Evolutionary conservation across 208 protist species (phyloP).

Genomic region (Acanthamoeba castellanii): DNA sequence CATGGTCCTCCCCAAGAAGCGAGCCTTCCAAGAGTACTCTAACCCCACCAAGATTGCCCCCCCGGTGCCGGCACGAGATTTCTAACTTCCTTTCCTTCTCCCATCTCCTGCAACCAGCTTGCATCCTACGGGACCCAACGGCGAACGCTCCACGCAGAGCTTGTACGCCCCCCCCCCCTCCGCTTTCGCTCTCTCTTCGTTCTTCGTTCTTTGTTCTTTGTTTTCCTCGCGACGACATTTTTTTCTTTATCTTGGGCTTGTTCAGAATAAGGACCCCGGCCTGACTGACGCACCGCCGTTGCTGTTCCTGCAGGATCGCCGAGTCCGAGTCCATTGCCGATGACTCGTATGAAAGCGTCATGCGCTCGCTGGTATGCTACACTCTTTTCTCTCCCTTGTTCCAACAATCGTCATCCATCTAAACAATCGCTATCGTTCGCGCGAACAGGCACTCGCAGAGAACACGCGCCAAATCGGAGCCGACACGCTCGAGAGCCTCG

Average conservation of each 20-base stretch:
- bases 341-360: slow-evolving; percentile 22
- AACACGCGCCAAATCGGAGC: slow-evolving; percentile 25
- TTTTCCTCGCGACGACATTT: too few relatives aligned
- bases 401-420: too few relatives aligned
- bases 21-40: neutral
- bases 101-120: neutral
- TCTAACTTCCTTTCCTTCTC: neutral
- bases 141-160: slow-evolving; percentile 6
- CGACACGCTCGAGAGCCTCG: slow-evolving; percentile 38
- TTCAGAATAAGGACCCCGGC: neutral
- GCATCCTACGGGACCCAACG: slow-evolving; percentile 9
- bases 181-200: neutral
- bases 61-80: neutral
- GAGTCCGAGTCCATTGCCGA: slow-evolving; percentile 6
- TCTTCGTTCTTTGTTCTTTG: neutral
- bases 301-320: neutral
- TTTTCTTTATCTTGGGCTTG: neutral
- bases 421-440: too few relatives aligned
- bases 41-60: neutral
- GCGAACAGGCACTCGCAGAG: neutral
- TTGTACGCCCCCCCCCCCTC: slow-evolving; percentile 1
- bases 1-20: slow-evolving; percentile 9
- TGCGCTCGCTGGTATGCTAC: neutral
- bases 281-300: too few relatives aligned
- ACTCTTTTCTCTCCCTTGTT: neutral